phyloP scores from a whole-genome alignment of 164 flowering plant species.

The Tinospora cordifolia region DNA sequence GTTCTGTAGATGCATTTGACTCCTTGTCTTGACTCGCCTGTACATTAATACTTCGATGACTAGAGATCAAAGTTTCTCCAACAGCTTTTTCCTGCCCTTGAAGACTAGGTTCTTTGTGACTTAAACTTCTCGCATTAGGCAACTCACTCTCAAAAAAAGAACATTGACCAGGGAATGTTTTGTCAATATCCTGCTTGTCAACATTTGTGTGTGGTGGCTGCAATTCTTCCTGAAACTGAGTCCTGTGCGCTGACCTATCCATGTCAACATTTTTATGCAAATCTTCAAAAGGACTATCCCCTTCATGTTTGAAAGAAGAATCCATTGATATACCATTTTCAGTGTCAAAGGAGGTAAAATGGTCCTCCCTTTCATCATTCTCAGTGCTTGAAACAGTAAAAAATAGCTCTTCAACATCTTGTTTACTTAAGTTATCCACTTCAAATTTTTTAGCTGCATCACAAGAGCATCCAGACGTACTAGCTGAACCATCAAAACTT shows the following conservation, averaged over 20 bases:
- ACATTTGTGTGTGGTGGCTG: not conserved
- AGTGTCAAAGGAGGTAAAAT: slow-evolving; percentile 12
- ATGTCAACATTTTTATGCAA: slow-evolving; percentile 2
- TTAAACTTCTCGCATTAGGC: not conserved
- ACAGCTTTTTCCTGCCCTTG: not conserved
- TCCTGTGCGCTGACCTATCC: not conserved
- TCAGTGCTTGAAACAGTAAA: slow-evolving; percentile 22
- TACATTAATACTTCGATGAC: not conserved
- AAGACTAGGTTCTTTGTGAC: slow-evolving; percentile 6
- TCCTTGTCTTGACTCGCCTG: too few relatives aligned
- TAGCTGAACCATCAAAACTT: slow-evolving; percentile 23
- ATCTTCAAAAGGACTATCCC: slow-evolving; percentile 1
- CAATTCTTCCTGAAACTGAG: not conserved
- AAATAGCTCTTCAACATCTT: slow-evolving; percentile 14
- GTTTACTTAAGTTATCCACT: slow-evolving; percentile 16
- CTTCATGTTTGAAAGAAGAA: slow-evolving; percentile 9
- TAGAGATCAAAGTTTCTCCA: not conserved
- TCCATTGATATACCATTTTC: slow-evolving; percentile 6
- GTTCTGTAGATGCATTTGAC: not conserved
- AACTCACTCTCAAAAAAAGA: slow-evolving; percentile 1
- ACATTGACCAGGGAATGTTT: slow-evolving; percentile 1
- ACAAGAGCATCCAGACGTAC: slow-evolving; percentile 27
- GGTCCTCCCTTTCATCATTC: slow-evolving; percentile 14
- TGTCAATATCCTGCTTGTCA: not conserved
- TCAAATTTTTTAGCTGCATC: slow-evolving; percentile 19